Evolutionary conservation across 768 basidiomycete genomes (phyloP), one percentile per base, ranked within the genome.

Genomic region (Albatrellus ellisii): DNA sequence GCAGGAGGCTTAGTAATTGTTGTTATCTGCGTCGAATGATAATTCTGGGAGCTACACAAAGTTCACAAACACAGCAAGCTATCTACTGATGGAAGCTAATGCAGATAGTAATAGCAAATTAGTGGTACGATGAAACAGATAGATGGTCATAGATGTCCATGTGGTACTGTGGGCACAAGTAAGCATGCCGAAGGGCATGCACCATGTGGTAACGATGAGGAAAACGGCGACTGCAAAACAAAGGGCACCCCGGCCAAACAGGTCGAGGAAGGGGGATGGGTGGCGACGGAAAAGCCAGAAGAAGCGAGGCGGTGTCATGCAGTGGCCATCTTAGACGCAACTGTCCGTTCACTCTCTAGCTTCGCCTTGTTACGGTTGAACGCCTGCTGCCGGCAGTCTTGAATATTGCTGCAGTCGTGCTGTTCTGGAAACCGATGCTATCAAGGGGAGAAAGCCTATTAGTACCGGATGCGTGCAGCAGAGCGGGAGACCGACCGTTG

Each of bases 371-470:
- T 90, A 55, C 74, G 71, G 50, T 87, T 77, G 56, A 89, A 91
- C 15, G 88, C 88, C 60, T 86, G 80, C 59, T 87, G 81, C 48
- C 80, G 68, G 64, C 88, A 91, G 59, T 79, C 79, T 56, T 84
- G 79, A 47, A 92, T 65, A 47, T 88, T 81, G 50, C 74, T 72
- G 65, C 88, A 92, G 42, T 72, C 70, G 59, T 92, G 88, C 52
- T 86, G 84, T 58, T 91, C 89, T 6, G 89, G 87, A 49, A 92
- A 69, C 46, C 88, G 83, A 57, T 91, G 89, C 83, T 90, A 44
- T 43, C 24, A 51, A 45, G 44, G 44, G 32, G 48, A 44, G 32
- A 20, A 42, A 49, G 43, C 35, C 6, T 12, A 36, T 53, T 32
- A 53, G 43, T 41, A 34, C 22, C 34, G 46, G 45, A 41, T 27